phyloP scores from a whole-genome alignment of 2,329 filamentous ascomycete species.

The Scopulariopsis brevicaulis region DNA sequence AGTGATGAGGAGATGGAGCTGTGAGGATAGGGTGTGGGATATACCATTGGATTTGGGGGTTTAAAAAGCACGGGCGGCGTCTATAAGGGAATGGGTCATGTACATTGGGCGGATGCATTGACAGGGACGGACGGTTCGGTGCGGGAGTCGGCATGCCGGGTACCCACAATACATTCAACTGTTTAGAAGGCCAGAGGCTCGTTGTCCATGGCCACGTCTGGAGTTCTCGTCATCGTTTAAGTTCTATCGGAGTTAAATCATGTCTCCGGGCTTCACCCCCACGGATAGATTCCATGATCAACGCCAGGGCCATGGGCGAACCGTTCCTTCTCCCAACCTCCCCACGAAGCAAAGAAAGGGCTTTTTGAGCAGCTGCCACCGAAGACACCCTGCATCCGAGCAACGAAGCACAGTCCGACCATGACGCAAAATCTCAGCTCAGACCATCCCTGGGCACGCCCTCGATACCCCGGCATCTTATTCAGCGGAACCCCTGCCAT shows the following conservation, averaged over 20 bases:
- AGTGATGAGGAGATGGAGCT: slow-evolving; percentile 39
- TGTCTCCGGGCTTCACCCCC: too few relatives aligned
- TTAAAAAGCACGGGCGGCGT: not conserved
- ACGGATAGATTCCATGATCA: too few relatives aligned
- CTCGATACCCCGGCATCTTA: not conserved
- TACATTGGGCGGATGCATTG: not conserved
- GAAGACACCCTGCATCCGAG: too few relatives aligned
- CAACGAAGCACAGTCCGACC: too few relatives aligned
- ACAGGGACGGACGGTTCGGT: not conserved
- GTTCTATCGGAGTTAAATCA: not conserved
- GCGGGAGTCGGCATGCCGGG: not conserved
- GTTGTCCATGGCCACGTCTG: not conserved
- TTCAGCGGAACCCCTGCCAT: not conserved
- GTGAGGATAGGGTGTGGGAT: not conserved
- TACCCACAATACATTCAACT: not conserved
- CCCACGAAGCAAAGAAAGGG: too few relatives aligned
- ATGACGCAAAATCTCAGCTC: not conserved
- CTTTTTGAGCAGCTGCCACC: too few relatives aligned
- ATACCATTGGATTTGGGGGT: not conserved
- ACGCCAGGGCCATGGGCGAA: too few relatives aligned
- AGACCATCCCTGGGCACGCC: not conserved
- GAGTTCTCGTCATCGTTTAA: not conserved
- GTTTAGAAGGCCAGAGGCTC: not conserved
- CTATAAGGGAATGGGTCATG: not conserved
- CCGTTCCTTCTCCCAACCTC: too few relatives aligned